Base-by-base conservation (phyloP, 805 yeast species). In the Kluyveromyces wickerhamii region DNA sequence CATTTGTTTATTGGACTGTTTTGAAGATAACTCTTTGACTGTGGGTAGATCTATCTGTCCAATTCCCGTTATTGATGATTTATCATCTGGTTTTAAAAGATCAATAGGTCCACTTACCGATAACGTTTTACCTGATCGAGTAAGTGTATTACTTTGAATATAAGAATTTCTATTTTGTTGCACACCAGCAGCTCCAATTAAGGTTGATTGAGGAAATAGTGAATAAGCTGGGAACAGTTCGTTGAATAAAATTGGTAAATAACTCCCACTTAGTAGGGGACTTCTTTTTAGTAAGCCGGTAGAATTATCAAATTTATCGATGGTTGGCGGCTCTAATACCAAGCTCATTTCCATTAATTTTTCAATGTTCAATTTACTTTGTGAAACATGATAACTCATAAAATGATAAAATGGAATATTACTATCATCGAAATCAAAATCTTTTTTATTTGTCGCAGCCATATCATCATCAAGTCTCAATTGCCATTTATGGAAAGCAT, bases 401-500 rank as follows among this genome's bases (percentile, higher is more conserved):
- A 46, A 48, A 2, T 62, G 51, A 29, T 46, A 52, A 27, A 53
- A 40, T 7, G 56, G 42, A 32, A 47, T 48, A 7, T 47, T 51
- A 15, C 45, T 30, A 16, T 50, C 38, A 33, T 52, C 59, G 30
- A 54, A 45, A 6, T 53, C 49, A 9, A 59, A 60, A 22, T 63
- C 63, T 44, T 76, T 71, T 13, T 9, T 8, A 4, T 16, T 37
- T 23, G 21, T 11, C 7, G 29, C 22, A 10, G 18, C 11, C 11
- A 19, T 10, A 4, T 23, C 21, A 7, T 33, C 21, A 12, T 22
- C 26, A 14, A 80, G 57, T 53, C 81, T 84, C 27, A 75, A 83
- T 43, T 77, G 74, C 97, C 97, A 89, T 51, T 92, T 75, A 37
- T 69, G 74, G 49, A 86, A 77, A 0, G 94, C 80, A 35, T 78